Evolutionary conservation across 129 eudicot genomes (phyloP).

Genomic region (Flaveria brownii): DNA sequence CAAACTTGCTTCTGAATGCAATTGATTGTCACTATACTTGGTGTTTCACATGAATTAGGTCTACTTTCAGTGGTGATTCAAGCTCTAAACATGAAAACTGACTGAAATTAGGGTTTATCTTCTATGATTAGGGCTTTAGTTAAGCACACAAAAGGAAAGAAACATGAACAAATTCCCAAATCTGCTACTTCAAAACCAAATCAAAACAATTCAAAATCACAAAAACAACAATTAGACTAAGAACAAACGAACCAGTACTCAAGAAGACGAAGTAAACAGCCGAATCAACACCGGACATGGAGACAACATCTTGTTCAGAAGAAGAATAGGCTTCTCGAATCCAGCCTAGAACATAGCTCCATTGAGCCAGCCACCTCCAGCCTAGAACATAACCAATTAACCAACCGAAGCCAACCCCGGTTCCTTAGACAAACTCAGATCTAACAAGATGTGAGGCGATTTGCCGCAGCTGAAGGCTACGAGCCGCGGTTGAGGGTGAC

Average conservation of each 20-base stretch:
- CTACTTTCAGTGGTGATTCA: neutral
- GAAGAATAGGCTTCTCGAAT: slow-evolving; percentile 72
- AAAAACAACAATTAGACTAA: neutral
- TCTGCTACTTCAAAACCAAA: slow-evolving; percentile 12
- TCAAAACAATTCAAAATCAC: slow-evolving; percentile 1
- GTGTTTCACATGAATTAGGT: neutral
- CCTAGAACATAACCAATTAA: too few species aligned
- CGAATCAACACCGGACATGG: slow-evolving; percentile 81
- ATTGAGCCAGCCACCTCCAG: too few species aligned
- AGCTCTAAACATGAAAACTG: neutral
- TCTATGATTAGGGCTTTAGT: neutral
- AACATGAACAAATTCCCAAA: neutral
- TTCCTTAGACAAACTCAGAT: too few species aligned
- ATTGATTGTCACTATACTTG: neutral
- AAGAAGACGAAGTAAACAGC: slow-evolving; percentile 93
- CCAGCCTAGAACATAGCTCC: too few species aligned
- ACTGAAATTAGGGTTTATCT: slow-evolving; percentile 3
- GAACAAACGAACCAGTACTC: slow-evolving; percentile 48
- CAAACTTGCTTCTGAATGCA: neutral
- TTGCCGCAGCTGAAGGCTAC: too few species aligned
- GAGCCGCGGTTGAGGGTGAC: too few species aligned
- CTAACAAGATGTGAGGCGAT: too few species aligned
- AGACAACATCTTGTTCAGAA: slow-evolving; percentile 60
- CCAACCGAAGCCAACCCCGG: too few species aligned
- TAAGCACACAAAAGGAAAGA: neutral